phyloP scores from a whole-genome alignment of 257 asterid species.

The Anisodus tanguticus region DNA sequence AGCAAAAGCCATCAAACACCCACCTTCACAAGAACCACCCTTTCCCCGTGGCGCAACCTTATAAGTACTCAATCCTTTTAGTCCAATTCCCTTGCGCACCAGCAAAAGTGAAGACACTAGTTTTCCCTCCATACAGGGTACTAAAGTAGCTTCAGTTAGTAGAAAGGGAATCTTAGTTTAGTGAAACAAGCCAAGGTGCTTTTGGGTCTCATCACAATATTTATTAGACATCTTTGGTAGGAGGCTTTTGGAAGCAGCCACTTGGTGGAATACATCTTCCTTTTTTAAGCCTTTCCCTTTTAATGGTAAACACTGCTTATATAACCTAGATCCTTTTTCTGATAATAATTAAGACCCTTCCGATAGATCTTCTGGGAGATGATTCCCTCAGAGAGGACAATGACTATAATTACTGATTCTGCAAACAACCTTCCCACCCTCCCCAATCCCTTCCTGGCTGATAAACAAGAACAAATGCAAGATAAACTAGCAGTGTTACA shows the following conservation, averaged over 20 bases:
- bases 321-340: not conserved
- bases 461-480: not conserved
- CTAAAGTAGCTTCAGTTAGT: not conserved
- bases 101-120: not conserved
- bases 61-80: conserved; percentile 9
- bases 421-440: conserved; percentile 5
- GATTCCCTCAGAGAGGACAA: not conserved
- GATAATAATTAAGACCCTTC: not conserved
- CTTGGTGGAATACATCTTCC: not conserved
- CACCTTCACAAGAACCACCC: not conserved
- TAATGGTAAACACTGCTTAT: not conserved
- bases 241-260: conserved; percentile 15
- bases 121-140: not conserved
- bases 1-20: not conserved
- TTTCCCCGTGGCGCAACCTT: not conserved
- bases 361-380: not conserved
- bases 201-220: conserved; percentile 7
- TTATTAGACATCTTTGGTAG: conserved; percentile 4
- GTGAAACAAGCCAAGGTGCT: not conserved
- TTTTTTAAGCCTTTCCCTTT: not conserved
- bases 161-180: not conserved
- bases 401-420: not conserved
- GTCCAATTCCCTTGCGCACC: not conserved
- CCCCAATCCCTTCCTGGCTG: not conserved
- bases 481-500: not conserved